Evolutionary conservation across 768 basidiomycete genomes (phyloP), one percentile per base, ranked within the genome.

Genomic region (Pleurotus citrinopileatus): DNA sequence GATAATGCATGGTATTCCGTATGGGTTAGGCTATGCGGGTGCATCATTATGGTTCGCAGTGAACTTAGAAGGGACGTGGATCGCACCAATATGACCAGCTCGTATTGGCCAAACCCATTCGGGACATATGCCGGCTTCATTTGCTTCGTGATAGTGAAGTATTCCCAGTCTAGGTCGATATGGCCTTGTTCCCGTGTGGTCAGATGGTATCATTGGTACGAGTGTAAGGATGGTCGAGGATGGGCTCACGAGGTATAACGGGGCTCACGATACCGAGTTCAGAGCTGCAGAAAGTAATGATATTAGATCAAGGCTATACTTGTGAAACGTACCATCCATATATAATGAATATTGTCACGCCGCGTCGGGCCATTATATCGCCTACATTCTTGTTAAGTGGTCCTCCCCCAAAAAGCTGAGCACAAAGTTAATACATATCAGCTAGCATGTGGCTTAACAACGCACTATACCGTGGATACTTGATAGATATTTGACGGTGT

Each of bases 291-390:
- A n/a, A n/a, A n/a, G n/a, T n/a, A n/a, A n/a, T n/a, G n/a, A n/a
- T n/a, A n/a, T n/a, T n/a, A n/a, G n/a, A n/a, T n/a, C n/a, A n/a
- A n/a, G n/a, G n/a, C n/a, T n/a, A n/a, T n/a, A n/a, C n/a, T n/a
- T n/a, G n/a, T n/a, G n/a, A n/a, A n/a, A n/a, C 71, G 44, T 48
- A 76, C 60, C 63, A 59, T 9, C 73, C 77, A 46, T 73, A 78
- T 19, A 64, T 57, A 3, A 56, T 61, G 10, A 54, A 53, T 1
- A 76, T 52, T 1, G 60, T 57, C 1, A 76, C 70, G 0, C 74
- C 74, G n/a, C 66, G 59, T 15, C 61, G 56, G 3, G 60, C 58
- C 19, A 77, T 38, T 13, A 48, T 43, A 17, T 77, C 68, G 0
- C 74, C 76, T 1, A 66, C 57, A 13, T 65, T 64, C 46, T 68